These are phyloP conservation scores for Trichosporon inkin DNA, from an alignment of 1,284 basidiomycete genomes.

Conservation along the genomic window DNA sequence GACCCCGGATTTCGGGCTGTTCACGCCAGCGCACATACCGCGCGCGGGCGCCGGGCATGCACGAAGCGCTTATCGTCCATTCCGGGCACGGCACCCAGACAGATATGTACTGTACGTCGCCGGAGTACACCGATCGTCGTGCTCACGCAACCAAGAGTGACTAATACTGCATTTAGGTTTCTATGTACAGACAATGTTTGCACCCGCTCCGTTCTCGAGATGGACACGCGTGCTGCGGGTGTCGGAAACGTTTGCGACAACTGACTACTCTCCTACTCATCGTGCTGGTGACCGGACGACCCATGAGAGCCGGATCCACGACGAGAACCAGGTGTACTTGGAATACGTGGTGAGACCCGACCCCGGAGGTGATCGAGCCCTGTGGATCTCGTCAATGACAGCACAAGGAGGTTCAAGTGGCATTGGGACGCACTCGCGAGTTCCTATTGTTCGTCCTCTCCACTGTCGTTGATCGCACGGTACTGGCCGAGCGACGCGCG, in stretches of 20 bases:
- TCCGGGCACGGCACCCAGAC: not conserved
- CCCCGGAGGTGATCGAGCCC: conserved; percentile 6
- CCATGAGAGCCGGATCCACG: not conserved
- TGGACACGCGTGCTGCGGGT: not conserved
- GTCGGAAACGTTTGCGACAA: not conserved
- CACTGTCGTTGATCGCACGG: conserved; percentile 54
- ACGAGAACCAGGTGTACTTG: not conserved
- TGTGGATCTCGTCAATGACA: not conserved
- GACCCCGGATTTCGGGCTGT: not conserved
- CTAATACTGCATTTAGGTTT: conserved; percentile 6
- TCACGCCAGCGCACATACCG: not conserved
- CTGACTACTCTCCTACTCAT: not conserved
- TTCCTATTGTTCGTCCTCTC: conserved; percentile 60
- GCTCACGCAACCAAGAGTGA: not conserved
- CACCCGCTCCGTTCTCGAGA: not conserved
- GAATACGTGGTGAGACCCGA: conserved; percentile 6
- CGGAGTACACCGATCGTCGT: not conserved
- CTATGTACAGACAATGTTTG: conserved; percentile 1
- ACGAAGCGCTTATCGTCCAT: not conserved
- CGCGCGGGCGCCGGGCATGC: not conserved
- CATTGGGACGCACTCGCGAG: conserved; percentile 55
- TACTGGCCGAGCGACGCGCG: conserved; percentile 50
- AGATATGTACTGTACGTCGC: too few relatives aligned
- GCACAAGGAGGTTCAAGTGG: conserved; percentile 3
- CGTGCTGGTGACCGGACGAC: not conserved